Conservation (phyloP, 345 rosid genomes). For the Atalantia buxifolia region DNA sequence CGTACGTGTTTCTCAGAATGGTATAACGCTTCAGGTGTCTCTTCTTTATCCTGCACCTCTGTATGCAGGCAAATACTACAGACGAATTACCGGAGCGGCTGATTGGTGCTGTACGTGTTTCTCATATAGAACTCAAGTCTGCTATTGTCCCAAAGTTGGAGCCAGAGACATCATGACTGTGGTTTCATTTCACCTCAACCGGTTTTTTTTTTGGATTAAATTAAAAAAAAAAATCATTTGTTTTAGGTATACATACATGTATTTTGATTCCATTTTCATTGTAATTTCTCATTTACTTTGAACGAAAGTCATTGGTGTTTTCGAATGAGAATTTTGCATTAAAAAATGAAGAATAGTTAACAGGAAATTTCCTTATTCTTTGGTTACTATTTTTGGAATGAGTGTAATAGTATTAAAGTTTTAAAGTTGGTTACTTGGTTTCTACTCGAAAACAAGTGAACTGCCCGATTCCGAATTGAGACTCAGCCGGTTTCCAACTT, state of each 20-base stretch:
- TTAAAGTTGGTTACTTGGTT: no score
- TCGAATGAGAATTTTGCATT: neutral
- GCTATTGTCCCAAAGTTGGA: no score
- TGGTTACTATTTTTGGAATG: constrained; percentile 52
- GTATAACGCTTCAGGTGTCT: no score
- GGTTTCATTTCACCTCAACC: no score
- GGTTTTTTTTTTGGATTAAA: constrained; percentile 1
- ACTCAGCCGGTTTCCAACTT: no score
- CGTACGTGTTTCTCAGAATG: constrained; percentile 73
- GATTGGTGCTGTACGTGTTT: constrained; percentile 90
- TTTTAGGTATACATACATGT: no score
- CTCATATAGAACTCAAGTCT: constrained; percentile 47
- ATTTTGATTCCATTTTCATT: neutral
- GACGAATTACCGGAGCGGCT: constrained; percentile 47
- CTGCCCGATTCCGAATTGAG: no score
- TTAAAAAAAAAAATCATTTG: constrained; percentile 1
- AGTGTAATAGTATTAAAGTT: constrained; percentile 60
- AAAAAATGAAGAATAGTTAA: neutral
- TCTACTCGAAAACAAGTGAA: no score
- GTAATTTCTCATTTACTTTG: constrained; percentile 10
- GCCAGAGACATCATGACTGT: no score
- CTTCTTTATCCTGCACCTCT: neutral
- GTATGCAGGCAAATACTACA: constrained; percentile 43
- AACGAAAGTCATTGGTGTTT: constrained; percentile 19
- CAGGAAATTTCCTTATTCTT: constrained; percentile 21